Evolutionary conservation across 1,139 yeast species (phyloP), one percentile per base, ranked within the genome.

Genomic region (Sugiyamaella novakii): DNA sequence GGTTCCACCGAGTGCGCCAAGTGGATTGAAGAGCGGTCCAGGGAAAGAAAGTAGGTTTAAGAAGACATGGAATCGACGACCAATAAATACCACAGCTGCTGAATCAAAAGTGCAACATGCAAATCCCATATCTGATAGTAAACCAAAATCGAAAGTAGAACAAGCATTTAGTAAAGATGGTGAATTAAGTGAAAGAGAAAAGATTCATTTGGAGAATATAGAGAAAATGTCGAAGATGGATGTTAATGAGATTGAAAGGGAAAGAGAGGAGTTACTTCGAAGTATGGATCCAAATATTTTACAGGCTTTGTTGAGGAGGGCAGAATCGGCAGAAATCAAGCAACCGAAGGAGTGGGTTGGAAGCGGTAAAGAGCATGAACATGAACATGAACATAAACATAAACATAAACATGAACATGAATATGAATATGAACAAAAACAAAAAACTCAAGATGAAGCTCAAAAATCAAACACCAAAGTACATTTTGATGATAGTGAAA

Each of bases 191-290:
- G 95, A 87, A 59, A 79, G 83, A 1, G 91, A 84, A 58, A 77
- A 78, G 61, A 87, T 91, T 29, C 92, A 87, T 64, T 65, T 76
- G 50, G 96, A 91, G 61, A 91, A 91, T 65, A 64, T 85, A 55
- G 79, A 80, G 37, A 73, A 75, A 44, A 66, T 92, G 51, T 69
- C 81, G 19, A 64, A 68, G 12, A 84, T 91, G 94, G 72, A 84
- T 1, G 74, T 73, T 1, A 83, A 77, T 19, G 91, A 91, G 59
- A 78, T 87, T 25, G 73, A 75, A 24, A 68, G 72, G 38, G 95
- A 87, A 59, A 74, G 80, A 54, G 78, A 79, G 54, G 96, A 87
- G 59, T 67, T 92, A 34, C 57, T 87, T 50, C 76, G 76, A 11
- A 73, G 78, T 1, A 72, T 91, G 65, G 83, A 87, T 63, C 95